Evolutionary conservation across 495 filamentous ascomycete species (phyloP).

Genomic region (Penicillium desertorum): DNA sequence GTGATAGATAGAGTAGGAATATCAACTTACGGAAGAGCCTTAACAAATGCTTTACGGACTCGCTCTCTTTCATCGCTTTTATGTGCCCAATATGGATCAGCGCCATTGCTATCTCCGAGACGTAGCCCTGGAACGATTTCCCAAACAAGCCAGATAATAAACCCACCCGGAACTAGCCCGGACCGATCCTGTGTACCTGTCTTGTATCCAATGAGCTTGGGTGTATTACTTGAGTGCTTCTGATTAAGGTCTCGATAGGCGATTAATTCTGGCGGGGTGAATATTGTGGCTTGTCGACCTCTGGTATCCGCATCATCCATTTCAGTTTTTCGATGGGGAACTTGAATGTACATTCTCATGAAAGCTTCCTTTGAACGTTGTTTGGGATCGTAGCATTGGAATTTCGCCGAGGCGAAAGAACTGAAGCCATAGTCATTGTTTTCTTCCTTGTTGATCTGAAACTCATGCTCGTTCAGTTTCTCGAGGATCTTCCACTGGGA

Average conservation of each 20-base stretch:
- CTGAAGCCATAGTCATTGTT: neutral
- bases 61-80: too few relatives aligned
- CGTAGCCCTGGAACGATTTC: conserved; percentile 19
- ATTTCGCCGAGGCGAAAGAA: too few relatives aligned
- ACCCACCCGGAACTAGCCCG: conserved; percentile 19
- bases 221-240: conserved; percentile 10
- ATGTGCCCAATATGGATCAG: too few relatives aligned
- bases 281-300: conserved; percentile 17
- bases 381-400: too few relatives aligned
- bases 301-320: conserved; percentile 17
- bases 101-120: conserved; percentile 11
- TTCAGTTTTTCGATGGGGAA: conserved; percentile 18
- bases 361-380: too few relatives aligned
- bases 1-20: too few relatives aligned
- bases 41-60: too few relatives aligned
- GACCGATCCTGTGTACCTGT: conserved; percentile 11
- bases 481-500: conserved; percentile 12
- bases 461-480: conserved; percentile 14
- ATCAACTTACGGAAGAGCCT: too few relatives aligned
- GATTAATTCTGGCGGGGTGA: conserved; percentile 11
- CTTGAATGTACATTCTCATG: conserved; percentile 21
- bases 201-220: conserved; percentile 18
- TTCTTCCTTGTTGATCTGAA: conserved; percentile 1
- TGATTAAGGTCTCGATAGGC: conserved; percentile 11
- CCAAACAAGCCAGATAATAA: conserved; percentile 16